phyloP scores from a whole-genome alignment of 2,329 filamentous ascomycete species.

The Macroventuria anomochaeta region DNA sequence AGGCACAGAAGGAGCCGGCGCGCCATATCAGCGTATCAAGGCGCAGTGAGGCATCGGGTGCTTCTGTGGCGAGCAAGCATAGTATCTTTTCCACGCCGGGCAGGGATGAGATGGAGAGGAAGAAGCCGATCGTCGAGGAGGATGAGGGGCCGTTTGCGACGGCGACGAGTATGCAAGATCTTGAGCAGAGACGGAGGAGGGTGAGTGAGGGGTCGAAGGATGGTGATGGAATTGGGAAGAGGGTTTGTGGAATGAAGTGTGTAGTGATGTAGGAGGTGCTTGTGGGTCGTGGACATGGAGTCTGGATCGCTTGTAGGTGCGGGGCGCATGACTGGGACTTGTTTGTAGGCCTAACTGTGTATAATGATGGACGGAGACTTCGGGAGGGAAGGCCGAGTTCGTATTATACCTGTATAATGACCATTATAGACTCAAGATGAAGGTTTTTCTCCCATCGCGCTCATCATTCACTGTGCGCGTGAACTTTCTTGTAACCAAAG shows the following conservation, averaged over 20 bases:
- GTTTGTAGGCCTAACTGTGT: background rate
- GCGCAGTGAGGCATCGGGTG: conserved; percentile 9
- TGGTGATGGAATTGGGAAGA: background rate
- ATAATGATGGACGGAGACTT: background rate
- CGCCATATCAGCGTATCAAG: background rate
- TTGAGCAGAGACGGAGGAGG: conserved; percentile 23
- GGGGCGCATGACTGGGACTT: background rate
- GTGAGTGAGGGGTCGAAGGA: conserved; percentile 18
- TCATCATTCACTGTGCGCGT: no score
- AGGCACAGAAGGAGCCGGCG: background rate
- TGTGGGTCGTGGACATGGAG: background rate
- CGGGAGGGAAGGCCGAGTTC: background rate
- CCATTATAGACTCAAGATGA: no score
- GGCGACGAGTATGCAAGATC: conserved; percentile 24
- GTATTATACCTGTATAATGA: background rate
- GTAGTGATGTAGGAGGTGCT: conserved; percentile 22
- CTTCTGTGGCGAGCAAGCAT: conserved; percentile 9
- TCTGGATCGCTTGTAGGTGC: no score
- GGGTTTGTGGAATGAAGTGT: conserved; percentile 16
- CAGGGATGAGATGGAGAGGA: conserved; percentile 42
- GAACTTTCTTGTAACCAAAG: no score
- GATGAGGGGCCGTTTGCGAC: conserved; percentile 35
- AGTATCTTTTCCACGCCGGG: conserved; percentile 37
- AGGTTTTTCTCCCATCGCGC: no score
- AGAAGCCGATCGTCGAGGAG: conserved; percentile 29